Evolutionary conservation across 2,329 filamentous ascomycete genomes (phyloP), one percentile per base, ranked within the genome.

Genomic region (Pseudogymnoascus sp.): DNA sequence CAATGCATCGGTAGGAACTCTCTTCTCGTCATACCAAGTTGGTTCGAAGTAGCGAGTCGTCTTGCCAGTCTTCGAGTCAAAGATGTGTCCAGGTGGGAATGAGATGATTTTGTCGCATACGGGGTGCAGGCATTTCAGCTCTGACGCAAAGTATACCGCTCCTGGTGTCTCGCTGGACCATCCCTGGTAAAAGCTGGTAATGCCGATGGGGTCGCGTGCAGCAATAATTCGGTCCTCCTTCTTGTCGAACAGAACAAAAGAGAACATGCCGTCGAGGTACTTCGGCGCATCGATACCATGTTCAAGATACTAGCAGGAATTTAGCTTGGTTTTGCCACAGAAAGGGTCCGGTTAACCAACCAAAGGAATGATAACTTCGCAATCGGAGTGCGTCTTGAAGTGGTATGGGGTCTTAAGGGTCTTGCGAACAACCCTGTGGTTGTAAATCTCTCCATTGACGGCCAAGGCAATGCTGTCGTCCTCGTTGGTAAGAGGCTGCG

Each of bases 401-500:
- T 93, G 88, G 78, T 97, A 97, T 38, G 87, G 84, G 65, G 82
- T 86, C 79, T 91, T 91, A 72, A 97, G 81, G 71, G 82, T 82
- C 80, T 97, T 97, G 75, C 95, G 89, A 73, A 99, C 83, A 73
- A 96, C 85, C 75, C 93, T 90, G 80, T 99, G 95, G 87, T 99
- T 99, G 84, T 99, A 99, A 76, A 99, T 99, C 77, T 99, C 95
- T 78, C 95, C 95, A 78, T 99, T 99, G 85, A 97, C 95, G 68
- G 95, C 93, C 66, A 99, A 86, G 68, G 93, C 88, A 72, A 99
- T 88, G 71, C 83, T 88, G 68, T 87, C 88, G 76, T 97, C 93
- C 69, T 91, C 87, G 81, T 92, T 97, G 82, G 93, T 89, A 69
- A 99, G 83, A 68, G 95, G 95, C 79, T 99, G 95, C 61, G 95